phyloP scores from a whole-genome alignment of 1,284 basidiomycete species.

The Vanrija pseudolonga region DNA sequence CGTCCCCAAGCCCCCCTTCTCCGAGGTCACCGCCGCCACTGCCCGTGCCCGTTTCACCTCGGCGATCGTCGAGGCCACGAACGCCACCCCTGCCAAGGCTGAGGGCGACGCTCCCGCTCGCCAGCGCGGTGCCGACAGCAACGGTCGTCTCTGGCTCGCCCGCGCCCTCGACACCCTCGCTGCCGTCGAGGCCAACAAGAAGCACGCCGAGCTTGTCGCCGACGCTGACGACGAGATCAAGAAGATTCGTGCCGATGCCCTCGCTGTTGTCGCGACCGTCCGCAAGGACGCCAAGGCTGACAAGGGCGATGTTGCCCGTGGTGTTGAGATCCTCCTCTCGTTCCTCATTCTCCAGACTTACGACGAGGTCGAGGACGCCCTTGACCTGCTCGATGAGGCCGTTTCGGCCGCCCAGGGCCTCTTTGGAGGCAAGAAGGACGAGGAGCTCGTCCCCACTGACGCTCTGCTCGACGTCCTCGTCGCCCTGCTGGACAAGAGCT shows the following conservation, averaged over 20 bases:
- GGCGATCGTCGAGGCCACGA: conserved; percentile 58
- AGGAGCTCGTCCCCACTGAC: conserved; percentile 65
- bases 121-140: conserved; percentile 60
- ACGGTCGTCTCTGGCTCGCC: conserved; percentile 76
- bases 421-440: conserved; percentile 26
- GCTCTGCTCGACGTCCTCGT: conserved; percentile 83
- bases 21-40: conserved; percentile 62
- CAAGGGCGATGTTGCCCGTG: conserved; percentile 55
- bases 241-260: conserved; percentile 54
- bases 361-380: conserved; percentile 59
- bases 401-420: conserved; percentile 10
- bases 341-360: conserved; percentile 68
- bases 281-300: conserved; percentile 48
- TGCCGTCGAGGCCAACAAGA: conserved; percentile 60
- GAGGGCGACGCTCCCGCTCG: conserved; percentile 55
- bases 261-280: conserved; percentile 54
- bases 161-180: conserved; percentile 63
- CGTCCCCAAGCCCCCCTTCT: conserved; percentile 65
- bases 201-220: conserved; percentile 61
- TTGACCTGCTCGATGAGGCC: conserved; percentile 57
- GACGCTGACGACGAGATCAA: conserved; percentile 61
- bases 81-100: conserved; percentile 45
- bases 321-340: conserved; percentile 65
- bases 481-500: conserved; percentile 80
- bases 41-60: conserved; percentile 15